These are phyloP conservation scores for Tetracladium setigerum DNA, from an alignment of 495 filamentous ascomycete species.

Conservation along the genomic window DNA sequence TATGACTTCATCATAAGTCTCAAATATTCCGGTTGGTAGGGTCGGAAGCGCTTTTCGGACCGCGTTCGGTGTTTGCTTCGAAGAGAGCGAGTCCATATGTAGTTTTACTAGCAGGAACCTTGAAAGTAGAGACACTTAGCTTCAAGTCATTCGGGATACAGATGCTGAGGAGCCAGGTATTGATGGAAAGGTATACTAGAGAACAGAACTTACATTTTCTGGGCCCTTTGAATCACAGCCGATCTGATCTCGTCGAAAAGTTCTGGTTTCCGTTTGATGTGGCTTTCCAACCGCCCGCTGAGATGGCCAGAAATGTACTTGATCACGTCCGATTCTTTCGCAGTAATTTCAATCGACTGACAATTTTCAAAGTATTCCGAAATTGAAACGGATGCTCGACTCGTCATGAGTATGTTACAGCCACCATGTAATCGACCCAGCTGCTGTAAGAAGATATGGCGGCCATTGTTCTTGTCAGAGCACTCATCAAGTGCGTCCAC, in stretches of 20 bases:
- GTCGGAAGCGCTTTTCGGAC: too few species aligned
- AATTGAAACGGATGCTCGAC: background rate
- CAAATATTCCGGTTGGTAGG: background rate
- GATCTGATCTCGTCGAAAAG: too few species aligned
- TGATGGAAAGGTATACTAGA: too few species aligned
- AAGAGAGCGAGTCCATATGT: background rate
- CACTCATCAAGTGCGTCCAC: slow-evolving; percentile 14
- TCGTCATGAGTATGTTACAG: background rate
- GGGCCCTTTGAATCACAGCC: too few species aligned
- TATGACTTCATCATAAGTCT: background rate
- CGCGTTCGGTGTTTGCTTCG: background rate
- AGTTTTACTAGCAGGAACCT: slow-evolving; percentile 2
- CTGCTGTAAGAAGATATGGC: slow-evolving; percentile 14
- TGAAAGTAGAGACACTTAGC: too few species aligned
- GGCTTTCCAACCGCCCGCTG: too few species aligned
- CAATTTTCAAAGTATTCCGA: background rate
- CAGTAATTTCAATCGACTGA: slow-evolving; percentile 25
- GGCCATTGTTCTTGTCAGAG: slow-evolving; percentile 1
- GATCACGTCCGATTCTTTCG: slow-evolving; percentile 27
- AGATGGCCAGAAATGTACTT: slow-evolving; percentile 23
- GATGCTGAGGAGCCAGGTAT: too few species aligned
- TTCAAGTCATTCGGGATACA: too few species aligned
- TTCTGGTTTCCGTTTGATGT: too few species aligned
- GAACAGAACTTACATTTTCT: too few species aligned
- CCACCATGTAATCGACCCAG: slow-evolving; percentile 23